Evolutionary conservation across 352 stramenopile genomes (phyloP).

Genomic region (Pythium aquatile): DNA sequence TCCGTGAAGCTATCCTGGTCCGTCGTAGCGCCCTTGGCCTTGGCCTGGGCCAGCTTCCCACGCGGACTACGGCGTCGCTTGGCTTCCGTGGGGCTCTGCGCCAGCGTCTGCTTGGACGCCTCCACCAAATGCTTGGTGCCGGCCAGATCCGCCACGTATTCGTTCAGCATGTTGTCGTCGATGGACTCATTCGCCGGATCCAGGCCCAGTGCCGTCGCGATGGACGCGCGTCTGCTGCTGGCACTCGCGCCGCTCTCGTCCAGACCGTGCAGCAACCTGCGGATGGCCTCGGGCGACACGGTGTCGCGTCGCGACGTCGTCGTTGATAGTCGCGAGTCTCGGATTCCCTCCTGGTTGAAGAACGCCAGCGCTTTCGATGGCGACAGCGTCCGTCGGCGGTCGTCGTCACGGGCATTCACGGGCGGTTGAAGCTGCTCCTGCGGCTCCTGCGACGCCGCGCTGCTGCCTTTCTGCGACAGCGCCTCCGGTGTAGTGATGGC

Average conservation of each 20-base stretch:
- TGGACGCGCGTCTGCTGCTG: slow-evolving; percentile 12
- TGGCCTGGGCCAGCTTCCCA: neutral
- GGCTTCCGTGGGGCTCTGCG: slow-evolving; percentile 4
- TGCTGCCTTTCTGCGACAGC: slow-evolving; percentile 18
- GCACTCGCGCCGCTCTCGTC: slow-evolving; percentile 8
- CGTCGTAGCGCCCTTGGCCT: neutral
- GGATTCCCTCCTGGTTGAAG: slow-evolving; percentile 21
- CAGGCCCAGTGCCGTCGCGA: slow-evolving; percentile 3
- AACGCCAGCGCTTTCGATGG: slow-evolving; percentile 41
- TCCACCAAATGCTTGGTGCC: slow-evolving; percentile 23
- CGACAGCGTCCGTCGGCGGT: slow-evolving; percentile 39
- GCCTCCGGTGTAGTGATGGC: slow-evolving; percentile 35
- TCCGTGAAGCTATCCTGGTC: slow-evolving; percentile 54
- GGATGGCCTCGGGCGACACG: slow-evolving; percentile 31
- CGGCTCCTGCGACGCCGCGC: slow-evolving; percentile 3
- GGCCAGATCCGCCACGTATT: slow-evolving; percentile 12
- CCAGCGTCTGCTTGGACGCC: slow-evolving; percentile 34
- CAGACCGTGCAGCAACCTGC: slow-evolving; percentile 22
- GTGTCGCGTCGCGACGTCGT: slow-evolving; percentile 30
- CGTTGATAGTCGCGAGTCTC: slow-evolving; percentile 9
- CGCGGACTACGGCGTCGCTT: slow-evolving; percentile 10
- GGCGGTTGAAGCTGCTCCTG: neutral
- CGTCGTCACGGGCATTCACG: slow-evolving; percentile 7
- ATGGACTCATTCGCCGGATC: slow-evolving; percentile 2
- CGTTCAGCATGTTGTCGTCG: slow-evolving; percentile 17